Evolutionary conservation across 345 rosid species (phyloP).

Genomic region (Gossypium herbaceum): DNA sequence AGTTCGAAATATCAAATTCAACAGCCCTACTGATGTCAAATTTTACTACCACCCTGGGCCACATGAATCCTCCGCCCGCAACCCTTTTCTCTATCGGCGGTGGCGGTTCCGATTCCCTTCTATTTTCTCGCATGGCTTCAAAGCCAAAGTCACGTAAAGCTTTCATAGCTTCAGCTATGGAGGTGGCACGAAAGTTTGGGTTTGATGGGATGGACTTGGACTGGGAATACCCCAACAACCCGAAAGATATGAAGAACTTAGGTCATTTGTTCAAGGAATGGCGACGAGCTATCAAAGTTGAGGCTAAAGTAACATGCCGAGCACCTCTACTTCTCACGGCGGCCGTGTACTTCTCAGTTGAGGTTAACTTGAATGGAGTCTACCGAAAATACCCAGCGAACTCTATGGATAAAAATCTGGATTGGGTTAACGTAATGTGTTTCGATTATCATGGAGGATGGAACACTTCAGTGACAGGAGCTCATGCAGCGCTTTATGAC

Average conservation of each 20-base stretch:
- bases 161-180: slow-evolving; percentile 41
- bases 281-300: slow-evolving; percentile 31
- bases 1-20: slow-evolving; percentile 25
- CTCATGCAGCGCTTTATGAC: slow-evolving; percentile 45
- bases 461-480: slow-evolving; percentile 39
- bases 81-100: slow-evolving; percentile 51
- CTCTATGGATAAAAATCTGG: slow-evolving; percentile 31
- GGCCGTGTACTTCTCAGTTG: slow-evolving; percentile 45
- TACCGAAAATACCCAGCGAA: slow-evolving; percentile 32
- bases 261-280: slow-evolving; percentile 34
- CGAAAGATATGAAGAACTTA: slow-evolving; percentile 35
- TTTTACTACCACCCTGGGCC: slow-evolving; percentile 43
- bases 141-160: slow-evolving; percentile 20
- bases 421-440: slow-evolving; percentile 50
- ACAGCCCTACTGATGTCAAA: slow-evolving; percentile 23
- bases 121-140: slow-evolving; percentile 36
- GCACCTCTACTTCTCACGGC: slow-evolving; percentile 46
- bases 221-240: slow-evolving; percentile 48
- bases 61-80: slow-evolving; percentile 33
- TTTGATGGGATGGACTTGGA: slow-evolving; percentile 64
- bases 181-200: slow-evolving; percentile 40
- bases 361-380: slow-evolving; percentile 18
- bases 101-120: slow-evolving; percentile 21
- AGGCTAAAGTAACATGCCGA: slow-evolving; percentile 31
- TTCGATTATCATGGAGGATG: slow-evolving; percentile 50